Percentiles rank a stretch among this genome's conserved stretches.
phyloP scores from a whole-genome alignment of 2,329 filamentous ascomycete genomes.

The Biscogniauxia mediterranea region DNA sequence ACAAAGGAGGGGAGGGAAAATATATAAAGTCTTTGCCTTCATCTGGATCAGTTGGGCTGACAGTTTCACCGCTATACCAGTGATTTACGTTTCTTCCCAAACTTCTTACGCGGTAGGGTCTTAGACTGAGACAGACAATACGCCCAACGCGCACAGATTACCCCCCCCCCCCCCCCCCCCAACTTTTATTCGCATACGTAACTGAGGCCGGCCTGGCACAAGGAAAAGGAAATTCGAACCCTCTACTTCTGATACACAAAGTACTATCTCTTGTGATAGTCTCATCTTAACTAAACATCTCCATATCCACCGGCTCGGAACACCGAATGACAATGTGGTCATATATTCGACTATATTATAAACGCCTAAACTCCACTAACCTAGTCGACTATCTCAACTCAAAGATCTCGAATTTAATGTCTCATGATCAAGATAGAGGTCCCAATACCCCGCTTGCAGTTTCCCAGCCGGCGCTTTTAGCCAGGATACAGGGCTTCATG shows the following conservation, averaged over 20 bases:
- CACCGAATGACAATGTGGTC: not conserved
- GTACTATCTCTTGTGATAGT: not conserved
- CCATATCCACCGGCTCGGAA: not conserved
- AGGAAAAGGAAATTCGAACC: not conserved
- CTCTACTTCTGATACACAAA: not conserved
- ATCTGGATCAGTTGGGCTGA: not conserved
- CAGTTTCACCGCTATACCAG: not conserved
- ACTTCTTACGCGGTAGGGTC: not conserved
- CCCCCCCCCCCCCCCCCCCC: too few relatives aligned
- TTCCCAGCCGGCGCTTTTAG: too few relatives aligned
- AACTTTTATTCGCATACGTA: not conserved
- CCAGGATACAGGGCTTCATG: too few relatives aligned
- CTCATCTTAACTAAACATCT: not conserved
- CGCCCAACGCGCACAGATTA: not conserved
- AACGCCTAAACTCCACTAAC: too few relatives aligned
- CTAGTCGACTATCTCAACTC: not conserved
- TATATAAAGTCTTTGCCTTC: not conserved
- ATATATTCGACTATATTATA: not conserved
- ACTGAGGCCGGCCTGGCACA: not conserved
- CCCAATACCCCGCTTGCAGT: too few relatives aligned
- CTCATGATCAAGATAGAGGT: too few relatives aligned
- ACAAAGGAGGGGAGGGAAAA: not conserved
- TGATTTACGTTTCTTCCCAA: not conserved
- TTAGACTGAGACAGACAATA: not conserved
- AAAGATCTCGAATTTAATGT: too few relatives aligned